Percentiles rank a stretch among this genome's conserved stretches.
phyloP scores from a whole-genome alignment of 768 basidiomycete species.

The Rickenella mellea region DNA sequence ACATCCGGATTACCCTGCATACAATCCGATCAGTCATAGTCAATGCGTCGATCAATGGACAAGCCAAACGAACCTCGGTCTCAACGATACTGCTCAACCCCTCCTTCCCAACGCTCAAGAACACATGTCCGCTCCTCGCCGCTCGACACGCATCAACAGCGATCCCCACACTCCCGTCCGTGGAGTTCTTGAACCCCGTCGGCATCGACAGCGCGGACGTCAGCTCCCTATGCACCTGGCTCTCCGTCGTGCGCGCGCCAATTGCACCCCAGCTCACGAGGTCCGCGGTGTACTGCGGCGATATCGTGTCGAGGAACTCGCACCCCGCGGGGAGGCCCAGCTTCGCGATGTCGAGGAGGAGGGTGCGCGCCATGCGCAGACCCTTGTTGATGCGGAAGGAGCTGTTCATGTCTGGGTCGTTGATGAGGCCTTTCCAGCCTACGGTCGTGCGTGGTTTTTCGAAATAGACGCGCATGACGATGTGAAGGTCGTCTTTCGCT shows the following conservation, averaged over 20 bases:
- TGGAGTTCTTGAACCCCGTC: slow-evolving; percentile 98
- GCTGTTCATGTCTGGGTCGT: slow-evolving; percentile 90
- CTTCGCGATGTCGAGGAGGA: slow-evolving; percentile 83
- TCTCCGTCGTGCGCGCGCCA: slow-evolving; percentile 87
- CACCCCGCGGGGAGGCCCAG: slow-evolving; percentile 92
- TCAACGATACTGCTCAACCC: slow-evolving; percentile 92
- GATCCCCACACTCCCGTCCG: slow-evolving; percentile 85
- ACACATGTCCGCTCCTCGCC: slow-evolving; percentile 84
- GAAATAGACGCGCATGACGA: slow-evolving; percentile 98
- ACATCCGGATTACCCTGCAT: slow-evolving; percentile 79
- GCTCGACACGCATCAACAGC: slow-evolving; percentile 95
- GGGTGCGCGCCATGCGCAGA: slow-evolving; percentile 74
- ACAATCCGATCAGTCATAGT: background rate
- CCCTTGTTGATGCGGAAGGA: slow-evolving; percentile 96
- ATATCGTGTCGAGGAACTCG: slow-evolving; percentile 82
- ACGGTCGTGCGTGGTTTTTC: slow-evolving; percentile 95
- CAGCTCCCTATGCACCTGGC: slow-evolving; percentile 87
- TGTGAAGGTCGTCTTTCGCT: slow-evolving; percentile 78
- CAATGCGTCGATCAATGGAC: background rate
- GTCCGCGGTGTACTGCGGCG: slow-evolving; percentile 89
- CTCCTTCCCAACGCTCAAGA: slow-evolving; percentile 95
- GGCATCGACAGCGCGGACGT: slow-evolving; percentile 86
- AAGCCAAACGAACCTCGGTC: slow-evolving; percentile 52
- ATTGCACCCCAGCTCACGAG: slow-evolving; percentile 94
- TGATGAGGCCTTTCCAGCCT: slow-evolving; percentile 99